These are phyloP conservation scores for Gossypium gossypioides DNA, from an alignment of 441 rosid species.

Conservation along the genomic window DNA sequence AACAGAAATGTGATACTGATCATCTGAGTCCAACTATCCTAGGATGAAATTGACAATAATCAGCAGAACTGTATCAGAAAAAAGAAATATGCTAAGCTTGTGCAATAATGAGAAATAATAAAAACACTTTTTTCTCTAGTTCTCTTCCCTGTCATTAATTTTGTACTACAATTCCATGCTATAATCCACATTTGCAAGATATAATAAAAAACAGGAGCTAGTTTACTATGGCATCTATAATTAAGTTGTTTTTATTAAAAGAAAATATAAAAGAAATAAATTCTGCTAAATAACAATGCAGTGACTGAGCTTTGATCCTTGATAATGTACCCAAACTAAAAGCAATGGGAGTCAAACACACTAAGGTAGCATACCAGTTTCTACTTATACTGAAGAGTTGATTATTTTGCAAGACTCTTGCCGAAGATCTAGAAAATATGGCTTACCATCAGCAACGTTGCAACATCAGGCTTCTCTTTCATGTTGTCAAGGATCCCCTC, in stretches of 20 bases:
- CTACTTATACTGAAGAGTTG: neutral
- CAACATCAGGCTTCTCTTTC: conserved; percentile 94
- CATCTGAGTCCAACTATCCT: neutral
- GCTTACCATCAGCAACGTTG: conserved; percentile 69
- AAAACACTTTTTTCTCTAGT: neutral
- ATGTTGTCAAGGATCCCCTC: conserved; percentile 74
- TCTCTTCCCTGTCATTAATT: neutral
- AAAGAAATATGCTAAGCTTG: neutral
- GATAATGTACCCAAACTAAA: neutral
- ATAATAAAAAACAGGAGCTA: neutral
- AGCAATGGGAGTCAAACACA: neutral
- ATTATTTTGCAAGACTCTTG: neutral
- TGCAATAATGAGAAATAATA: neutral
- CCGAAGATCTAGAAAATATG: neutral
- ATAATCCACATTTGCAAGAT: conserved; percentile 2
- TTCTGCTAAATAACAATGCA: neutral
- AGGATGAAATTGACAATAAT: neutral
- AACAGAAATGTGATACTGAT: neutral
- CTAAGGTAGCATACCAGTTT: neutral
- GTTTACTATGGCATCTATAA: neutral
- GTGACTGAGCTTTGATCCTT: neutral
- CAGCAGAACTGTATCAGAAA: neutral
- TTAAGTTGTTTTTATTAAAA: neutral
- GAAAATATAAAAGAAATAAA: neutral
- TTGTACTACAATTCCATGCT: neutral